Conservation (phyloP, 176 grass and related monocot species). For the Tuctoria greenei region DNA sequence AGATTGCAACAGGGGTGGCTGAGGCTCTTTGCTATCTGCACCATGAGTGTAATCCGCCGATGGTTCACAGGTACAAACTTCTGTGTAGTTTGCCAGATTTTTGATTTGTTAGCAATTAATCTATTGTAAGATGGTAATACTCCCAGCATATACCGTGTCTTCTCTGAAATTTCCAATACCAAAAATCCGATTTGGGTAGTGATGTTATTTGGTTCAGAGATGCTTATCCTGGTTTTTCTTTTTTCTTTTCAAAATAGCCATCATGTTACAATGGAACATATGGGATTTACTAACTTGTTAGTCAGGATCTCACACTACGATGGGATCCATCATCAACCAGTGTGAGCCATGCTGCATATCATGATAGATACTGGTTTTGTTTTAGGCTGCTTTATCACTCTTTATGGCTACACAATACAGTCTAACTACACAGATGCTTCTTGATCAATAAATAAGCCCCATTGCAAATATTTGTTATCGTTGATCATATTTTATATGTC, state of each 20-base stretch:
- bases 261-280: not conserved
- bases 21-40: conserved; percentile 95
- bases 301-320: conserved; percentile 4
- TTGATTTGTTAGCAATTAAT: not conserved
- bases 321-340: not conserved
- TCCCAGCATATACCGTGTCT: not conserved
- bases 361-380: not conserved
- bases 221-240: no score
- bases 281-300: not conserved
- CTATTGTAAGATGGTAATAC: not conserved
- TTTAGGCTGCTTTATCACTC: not conserved
- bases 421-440: not conserved
- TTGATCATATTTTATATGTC: conserved; percentile 26
- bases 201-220: not conserved
- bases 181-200: not conserved
- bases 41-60: conserved; percentile 81
- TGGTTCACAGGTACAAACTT: conserved; percentile 87
- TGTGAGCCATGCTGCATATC: not conserved
- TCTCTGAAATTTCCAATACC: not conserved
- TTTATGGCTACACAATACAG: not conserved
- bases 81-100: conserved; percentile 11
- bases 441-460: not conserved
- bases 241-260: no score
- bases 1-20: conserved; percentile 92
- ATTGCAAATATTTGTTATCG: not conserved